Percentiles rank a stretch among this genome's conserved stretches.
These are phyloP conservation scores for Penicillium sp. DNA, from an alignment of 2,329 filamentous ascomycete genomes.

Conservation along the genomic window DNA sequence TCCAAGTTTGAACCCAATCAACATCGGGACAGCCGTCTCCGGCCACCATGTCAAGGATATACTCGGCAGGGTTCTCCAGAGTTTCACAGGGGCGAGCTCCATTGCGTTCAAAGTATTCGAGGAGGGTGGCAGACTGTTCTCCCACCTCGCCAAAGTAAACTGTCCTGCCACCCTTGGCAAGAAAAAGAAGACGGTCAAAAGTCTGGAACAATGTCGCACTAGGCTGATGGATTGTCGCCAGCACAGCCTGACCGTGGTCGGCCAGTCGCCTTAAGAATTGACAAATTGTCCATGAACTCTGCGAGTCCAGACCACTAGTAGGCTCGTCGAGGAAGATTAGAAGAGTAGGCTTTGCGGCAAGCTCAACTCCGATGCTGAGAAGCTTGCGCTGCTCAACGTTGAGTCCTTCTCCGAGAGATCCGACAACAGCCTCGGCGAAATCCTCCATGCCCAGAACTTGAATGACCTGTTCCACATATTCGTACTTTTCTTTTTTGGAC, in stretches of 20 bases:
- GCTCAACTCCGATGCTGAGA: slow-evolving; percentile 85
- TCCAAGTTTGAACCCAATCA: slow-evolving; percentile 65
- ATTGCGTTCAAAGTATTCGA: slow-evolving; percentile 63
- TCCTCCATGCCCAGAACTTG: slow-evolving; percentile 83
- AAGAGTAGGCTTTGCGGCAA: slow-evolving; percentile 84
- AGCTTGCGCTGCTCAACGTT: slow-evolving; percentile 64
- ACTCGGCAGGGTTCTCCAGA: slow-evolving; percentile 72
- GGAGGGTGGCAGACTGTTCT: slow-evolving; percentile 52
- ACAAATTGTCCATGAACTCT: slow-evolving; percentile 84
- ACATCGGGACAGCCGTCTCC: slow-evolving; percentile 30
- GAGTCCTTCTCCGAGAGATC: slow-evolving; percentile 74
- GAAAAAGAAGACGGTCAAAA: slow-evolving; percentile 62
- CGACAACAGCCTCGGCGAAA: slow-evolving; percentile 83
- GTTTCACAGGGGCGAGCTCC: slow-evolving; percentile 60
- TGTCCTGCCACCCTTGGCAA: slow-evolving; percentile 61
- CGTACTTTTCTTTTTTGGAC: slow-evolving; percentile 71
- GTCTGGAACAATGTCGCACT: slow-evolving; percentile 85
- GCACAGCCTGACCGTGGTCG: slow-evolving; percentile 78
- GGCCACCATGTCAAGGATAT: slow-evolving; percentile 63
- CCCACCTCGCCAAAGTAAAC: slow-evolving; percentile 67
- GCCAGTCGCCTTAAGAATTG: slow-evolving; percentile 80
- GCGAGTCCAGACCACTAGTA: slow-evolving; percentile 77
- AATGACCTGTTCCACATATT: slow-evolving; percentile 76
- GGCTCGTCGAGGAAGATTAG: slow-evolving; percentile 89
- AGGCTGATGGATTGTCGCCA: slow-evolving; percentile 90